Evolutionary conservation across 179 eudicot species (phyloP), one percentile per base, ranked within the genome.

Genomic region (Beta lomatogona): DNA sequence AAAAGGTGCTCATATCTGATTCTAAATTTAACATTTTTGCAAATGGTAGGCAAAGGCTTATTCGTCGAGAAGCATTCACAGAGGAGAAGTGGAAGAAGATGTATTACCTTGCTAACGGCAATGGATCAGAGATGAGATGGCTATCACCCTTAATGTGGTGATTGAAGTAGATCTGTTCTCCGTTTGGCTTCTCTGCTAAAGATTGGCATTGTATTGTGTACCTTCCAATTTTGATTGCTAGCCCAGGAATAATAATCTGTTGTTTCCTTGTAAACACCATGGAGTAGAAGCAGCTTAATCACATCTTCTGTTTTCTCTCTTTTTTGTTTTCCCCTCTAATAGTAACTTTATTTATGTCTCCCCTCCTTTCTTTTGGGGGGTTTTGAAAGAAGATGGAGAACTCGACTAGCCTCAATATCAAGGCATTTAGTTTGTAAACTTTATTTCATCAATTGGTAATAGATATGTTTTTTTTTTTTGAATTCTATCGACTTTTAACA

Each of bases 71-170:
- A 68, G 93, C 88, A 71, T 96, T 96, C 89, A 86, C 98, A 1
- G 99, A 96, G 58, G 97, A 92, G 78, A 90, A 88, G 74, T 95
- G 99, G 99, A 94, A 91, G 90, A 95, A 96, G 88, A 89, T 94
- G 75, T 96, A 88, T 86, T 92, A 80, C 84, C 89, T 96, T 79
- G 82, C 99, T 68, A 88, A 96, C 78, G 99, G 99, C 74, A 96
- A 94, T 77, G 99, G 99, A 77, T 52, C 93, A 76, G 99, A 96
- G 87, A 94, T 96, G 97, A 94, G 99, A 79, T 89, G 89, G 90
- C 82, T 96, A 44, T 83, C 91, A 75, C 99, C 99, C 54, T 83
- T 92, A 81, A 91, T 96, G 88, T 88, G 93, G 88, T 93, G 91
- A 92, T 82, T 71, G 22, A 45, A 74, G 54, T 57, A 77, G 50